A percentile compares a stretch with the other conserved stretches of the same genome.
phyloP scores from a whole-genome alignment of 129 eudicot genomes.

The Rutidosis leptorrhynchoides region DNA sequence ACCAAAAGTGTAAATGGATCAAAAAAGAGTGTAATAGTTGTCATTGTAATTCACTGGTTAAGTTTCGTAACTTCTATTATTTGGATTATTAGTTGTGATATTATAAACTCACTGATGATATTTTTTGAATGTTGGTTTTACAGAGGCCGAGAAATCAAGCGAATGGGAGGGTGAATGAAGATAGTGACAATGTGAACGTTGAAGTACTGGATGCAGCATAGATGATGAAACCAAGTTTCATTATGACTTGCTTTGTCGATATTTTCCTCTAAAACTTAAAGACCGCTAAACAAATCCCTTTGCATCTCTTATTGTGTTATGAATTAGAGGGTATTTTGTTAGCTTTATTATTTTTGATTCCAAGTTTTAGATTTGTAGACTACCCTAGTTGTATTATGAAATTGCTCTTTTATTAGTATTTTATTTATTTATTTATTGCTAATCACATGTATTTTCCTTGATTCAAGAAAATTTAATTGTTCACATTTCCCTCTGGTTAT shows the following conservation, averaged over 20 bases:
- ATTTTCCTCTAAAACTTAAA: slow-evolving; percentile 19
- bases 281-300: slow-evolving; percentile 25
- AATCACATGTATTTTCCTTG: slow-evolving; percentile 1
- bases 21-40: no score
- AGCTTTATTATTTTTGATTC: slow-evolving; percentile 25
- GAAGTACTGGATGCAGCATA: slow-evolving; percentile 61
- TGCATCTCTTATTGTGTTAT: slow-evolving; percentile 19
- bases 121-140: slow-evolving; percentile 16
- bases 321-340: slow-evolving; percentile 18
- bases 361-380: slow-evolving; percentile 23
- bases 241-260: slow-evolving; percentile 21
- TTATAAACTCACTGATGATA: background rate
- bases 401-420: slow-evolving; percentile 26
- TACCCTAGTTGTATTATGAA: slow-evolving; percentile 34
- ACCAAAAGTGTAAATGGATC: no score
- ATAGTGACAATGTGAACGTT: slow-evolving; percentile 42
- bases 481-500: background rate
- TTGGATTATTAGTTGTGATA: background rate
- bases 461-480: slow-evolving; percentile 16
- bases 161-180: slow-evolving; percentile 67
- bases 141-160: slow-evolving; percentile 78
- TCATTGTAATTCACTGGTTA: background rate
- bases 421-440: slow-evolving; percentile 15
- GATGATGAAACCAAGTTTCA: slow-evolving; percentile 16
- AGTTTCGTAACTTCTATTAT: background rate